phyloP scores from a whole-genome alignment of 768 basidiomycete species.

The Daedaleopsis sinensis region DNA sequence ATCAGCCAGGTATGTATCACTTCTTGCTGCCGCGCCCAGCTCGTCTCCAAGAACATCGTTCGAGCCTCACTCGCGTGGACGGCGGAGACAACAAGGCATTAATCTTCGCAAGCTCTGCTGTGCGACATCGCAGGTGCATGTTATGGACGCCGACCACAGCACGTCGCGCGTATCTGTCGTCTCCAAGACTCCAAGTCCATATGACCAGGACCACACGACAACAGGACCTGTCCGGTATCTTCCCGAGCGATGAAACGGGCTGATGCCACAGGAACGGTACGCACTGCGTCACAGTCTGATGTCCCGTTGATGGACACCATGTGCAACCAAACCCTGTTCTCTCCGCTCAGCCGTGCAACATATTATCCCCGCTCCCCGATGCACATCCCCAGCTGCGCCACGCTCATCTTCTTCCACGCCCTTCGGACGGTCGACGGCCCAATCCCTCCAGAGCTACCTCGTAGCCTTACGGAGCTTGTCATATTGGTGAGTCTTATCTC shows the following conservation, averaged over 20 bases:
- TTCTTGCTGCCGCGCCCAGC: no score
- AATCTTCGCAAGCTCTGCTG: no score
- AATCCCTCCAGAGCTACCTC: constrained; percentile 2
- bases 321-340: not conserved
- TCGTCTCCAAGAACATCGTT: no score
- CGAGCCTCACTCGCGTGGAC: no score
- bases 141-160: no score
- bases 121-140: no score
- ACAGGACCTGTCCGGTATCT: not conserved
- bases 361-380: constrained; percentile 10
- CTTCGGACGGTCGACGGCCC: not conserved
- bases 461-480: not conserved
- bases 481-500: constrained; percentile 1
- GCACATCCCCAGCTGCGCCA: constrained; percentile 1
- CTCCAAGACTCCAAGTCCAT: no score
- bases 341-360: not conserved
- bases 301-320: constrained; percentile 1
- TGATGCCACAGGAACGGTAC: not conserved
- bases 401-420: constrained; percentile 5
- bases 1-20: no score
- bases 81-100: no score
- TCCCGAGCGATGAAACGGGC: not conserved
- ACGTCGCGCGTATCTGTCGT: no score
- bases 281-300: not conserved
- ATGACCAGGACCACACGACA: no score